Conservation (phyloP, 768 basidiomycete species). For the Calocybe gangraenosa region DNA sequence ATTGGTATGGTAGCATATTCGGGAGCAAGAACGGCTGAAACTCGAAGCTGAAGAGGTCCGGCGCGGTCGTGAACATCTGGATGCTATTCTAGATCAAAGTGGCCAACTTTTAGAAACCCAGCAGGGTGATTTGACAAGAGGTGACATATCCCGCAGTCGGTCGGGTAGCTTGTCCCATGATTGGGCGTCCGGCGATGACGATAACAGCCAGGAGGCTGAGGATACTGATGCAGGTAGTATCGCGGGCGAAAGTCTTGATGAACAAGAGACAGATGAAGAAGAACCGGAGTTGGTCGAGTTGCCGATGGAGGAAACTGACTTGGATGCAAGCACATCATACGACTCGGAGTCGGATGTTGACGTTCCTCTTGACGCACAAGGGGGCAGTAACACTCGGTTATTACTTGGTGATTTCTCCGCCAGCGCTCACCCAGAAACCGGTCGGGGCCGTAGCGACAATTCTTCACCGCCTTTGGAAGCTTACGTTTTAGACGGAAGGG, state of each 20-base stretch:
- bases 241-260: constrained; percentile 24
- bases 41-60: constrained; percentile 75
- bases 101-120: constrained; percentile 85
- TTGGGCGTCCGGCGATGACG: constrained; percentile 35
- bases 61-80: constrained; percentile 80
- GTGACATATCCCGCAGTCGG: constrained; percentile 49
- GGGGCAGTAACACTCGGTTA: constrained; percentile 13
- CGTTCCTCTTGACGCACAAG: constrained; percentile 9
- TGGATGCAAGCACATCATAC: constrained; percentile 8
- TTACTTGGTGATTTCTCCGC: constrained; percentile 9
- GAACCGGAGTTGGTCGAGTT: constrained; percentile 10
- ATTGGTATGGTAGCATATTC: constrained; percentile 51
- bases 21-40: constrained; percentile 59
- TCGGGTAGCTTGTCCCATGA: constrained; percentile 46
- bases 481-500: constrained; percentile 1
- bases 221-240: constrained; percentile 26
- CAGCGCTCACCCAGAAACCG: background rate
- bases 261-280: constrained; percentile 29
- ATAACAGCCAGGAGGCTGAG: constrained; percentile 30
- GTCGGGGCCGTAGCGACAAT: constrained; percentile 3
- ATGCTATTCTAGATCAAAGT: constrained; percentile 87
- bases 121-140: constrained; percentile 59
- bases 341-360: background rate
- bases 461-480: background rate
- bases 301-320: constrained; percentile 14